Conservation (phyloP, 164 flowering plant species). For the Magnolia kwangsiensis region DNA sequence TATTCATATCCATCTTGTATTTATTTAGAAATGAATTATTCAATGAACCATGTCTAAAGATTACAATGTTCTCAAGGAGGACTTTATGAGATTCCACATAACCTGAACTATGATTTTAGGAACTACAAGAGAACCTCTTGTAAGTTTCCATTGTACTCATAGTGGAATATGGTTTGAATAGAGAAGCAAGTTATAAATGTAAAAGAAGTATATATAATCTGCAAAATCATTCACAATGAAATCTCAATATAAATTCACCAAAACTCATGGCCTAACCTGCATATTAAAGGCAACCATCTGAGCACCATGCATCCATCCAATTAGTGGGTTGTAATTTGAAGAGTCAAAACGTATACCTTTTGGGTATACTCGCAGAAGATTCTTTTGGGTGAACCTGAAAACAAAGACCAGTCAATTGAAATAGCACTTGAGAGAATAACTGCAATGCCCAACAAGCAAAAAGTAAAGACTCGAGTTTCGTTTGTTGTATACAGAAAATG, state of each 20-base stretch:
- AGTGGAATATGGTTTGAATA: neutral
- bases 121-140: neutral
- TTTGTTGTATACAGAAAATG: neutral
- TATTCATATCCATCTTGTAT: neutral
- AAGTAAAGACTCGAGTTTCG: neutral
- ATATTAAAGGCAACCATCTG: conserved; percentile 18
- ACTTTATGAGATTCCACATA: neutral
- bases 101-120: neutral
- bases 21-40: neutral
- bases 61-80: neutral
- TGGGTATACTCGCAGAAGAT: conserved; percentile 11
- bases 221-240: neutral
- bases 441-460: neutral
- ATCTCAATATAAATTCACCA: neutral
- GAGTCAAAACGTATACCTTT: conserved; percentile 16
- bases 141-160: neutral
- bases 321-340: conserved; percentile 16
- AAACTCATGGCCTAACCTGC: conserved; percentile 5
- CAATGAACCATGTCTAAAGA: neutral
- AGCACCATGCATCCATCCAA: conserved; percentile 19
- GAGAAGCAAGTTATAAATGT: neutral
- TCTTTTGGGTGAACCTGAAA: conserved; percentile 15
- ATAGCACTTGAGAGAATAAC: neutral
- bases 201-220: neutral
- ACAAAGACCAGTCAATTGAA: neutral